These are phyloP conservation scores for Apostasia shenzhenica DNA, from an alignment of 106 monocot species.

Conservation along the genomic window DNA sequence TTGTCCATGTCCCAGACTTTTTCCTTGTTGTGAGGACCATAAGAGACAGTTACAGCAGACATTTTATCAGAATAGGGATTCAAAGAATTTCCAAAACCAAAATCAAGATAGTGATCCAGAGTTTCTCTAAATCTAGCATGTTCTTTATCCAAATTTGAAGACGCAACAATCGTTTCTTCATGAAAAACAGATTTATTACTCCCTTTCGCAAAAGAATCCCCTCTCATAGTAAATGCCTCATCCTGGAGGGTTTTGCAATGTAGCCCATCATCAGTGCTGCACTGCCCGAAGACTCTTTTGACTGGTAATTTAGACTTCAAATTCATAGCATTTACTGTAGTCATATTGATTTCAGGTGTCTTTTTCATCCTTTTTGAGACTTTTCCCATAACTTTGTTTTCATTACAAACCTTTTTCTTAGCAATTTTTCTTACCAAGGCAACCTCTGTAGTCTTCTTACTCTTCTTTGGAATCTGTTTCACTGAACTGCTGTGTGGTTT, in stretches of 20 bases:
- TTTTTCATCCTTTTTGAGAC: constrained; percentile 25
- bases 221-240: neutral
- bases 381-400: constrained; percentile 3
- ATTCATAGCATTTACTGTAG: neutral
- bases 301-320: neutral
- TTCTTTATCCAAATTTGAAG: neutral
- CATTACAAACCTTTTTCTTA: neutral
- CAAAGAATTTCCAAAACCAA: neutral
- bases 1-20: neutral
- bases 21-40: neutral
- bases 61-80: constrained; percentile 3
- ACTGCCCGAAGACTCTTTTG: too few species aligned
- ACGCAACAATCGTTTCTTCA: constrained; percentile 1
- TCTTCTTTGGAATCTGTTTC: constrained; percentile 18
- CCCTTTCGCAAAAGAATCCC: constrained; percentile 2
- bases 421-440: constrained; percentile 4
- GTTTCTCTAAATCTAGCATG: neutral
- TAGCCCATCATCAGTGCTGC: too few species aligned
- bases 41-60: neutral
- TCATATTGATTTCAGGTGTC: constrained; percentile 30
- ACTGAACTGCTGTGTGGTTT: constrained; percentile 1
- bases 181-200: neutral
- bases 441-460: constrained; percentile 38
- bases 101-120: neutral
- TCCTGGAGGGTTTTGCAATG: neutral